Percentiles rank a stretch among this genome's conserved stretches.
phyloP scores from a whole-genome alignment of 192 early-diverging fungal species.

The Umbelopsis sp. region DNA sequence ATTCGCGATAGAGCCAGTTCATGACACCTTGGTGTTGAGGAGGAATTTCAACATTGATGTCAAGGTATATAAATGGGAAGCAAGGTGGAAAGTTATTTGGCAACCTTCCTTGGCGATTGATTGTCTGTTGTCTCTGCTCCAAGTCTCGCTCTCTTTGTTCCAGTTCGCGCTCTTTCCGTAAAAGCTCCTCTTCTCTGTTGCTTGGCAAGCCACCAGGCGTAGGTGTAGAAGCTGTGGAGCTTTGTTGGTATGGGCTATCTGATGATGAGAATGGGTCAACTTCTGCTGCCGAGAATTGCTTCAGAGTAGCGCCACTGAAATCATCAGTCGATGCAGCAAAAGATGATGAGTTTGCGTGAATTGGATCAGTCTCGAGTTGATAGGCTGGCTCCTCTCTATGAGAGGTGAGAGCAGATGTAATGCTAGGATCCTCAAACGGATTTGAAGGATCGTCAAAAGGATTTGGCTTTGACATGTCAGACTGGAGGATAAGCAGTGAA shows the following conservation, averaged over 20 bases:
- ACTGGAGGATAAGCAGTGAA: background rate
- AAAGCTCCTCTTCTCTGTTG: slow-evolving; percentile 68
- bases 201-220: background rate
- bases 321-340: slow-evolving; percentile 21
- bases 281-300: slow-evolving; percentile 25
- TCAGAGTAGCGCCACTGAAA: slow-evolving; percentile 25
- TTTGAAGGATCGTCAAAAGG: slow-evolving; percentile 41
- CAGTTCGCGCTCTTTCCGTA: slow-evolving; percentile 75
- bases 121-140: slow-evolving; percentile 60
- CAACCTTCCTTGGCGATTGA: slow-evolving; percentile 62
- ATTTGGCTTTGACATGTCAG: slow-evolving; percentile 23
- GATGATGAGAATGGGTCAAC: slow-evolving; percentile 30
- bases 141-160: slow-evolving; percentile 75
- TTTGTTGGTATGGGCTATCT: slow-evolving; percentile 9
- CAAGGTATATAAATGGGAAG: slow-evolving; percentile 81
- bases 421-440: slow-evolving; percentile 47
- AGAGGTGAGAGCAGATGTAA: slow-evolving; percentile 40
- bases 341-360: slow-evolving; percentile 15
- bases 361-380: slow-evolving; percentile 6
- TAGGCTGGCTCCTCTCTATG: slow-evolving; percentile 22
- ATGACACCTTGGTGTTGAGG: slow-evolving; percentile 63
- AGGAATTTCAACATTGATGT: slow-evolving; percentile 77
- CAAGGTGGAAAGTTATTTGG: slow-evolving; percentile 81
- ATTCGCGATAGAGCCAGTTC: slow-evolving; percentile 69
- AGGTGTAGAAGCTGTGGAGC: slow-evolving; percentile 5